phyloP scores from a whole-genome alignment of 768 basidiomycete species.

The Lactarius indigo region DNA sequence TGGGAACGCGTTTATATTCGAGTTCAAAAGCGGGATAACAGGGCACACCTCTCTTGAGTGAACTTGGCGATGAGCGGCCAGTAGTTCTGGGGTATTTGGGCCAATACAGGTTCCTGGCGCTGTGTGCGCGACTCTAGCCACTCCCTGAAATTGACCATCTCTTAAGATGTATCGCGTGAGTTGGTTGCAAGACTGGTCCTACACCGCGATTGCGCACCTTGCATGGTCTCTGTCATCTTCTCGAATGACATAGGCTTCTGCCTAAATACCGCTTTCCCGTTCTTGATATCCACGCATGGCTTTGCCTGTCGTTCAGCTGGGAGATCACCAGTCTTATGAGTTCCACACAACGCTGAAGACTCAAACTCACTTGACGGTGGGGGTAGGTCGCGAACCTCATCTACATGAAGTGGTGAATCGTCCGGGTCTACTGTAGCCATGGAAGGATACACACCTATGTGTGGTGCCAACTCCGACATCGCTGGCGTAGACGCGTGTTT shows the following conservation, averaged over 20 bases:
- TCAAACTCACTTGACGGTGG: slow-evolving; percentile 10
- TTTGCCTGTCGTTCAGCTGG: slow-evolving; percentile 40
- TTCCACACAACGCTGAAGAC: background rate
- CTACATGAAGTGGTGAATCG: background rate
- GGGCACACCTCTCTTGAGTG: slow-evolving; percentile 74
- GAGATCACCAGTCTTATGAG: slow-evolving; percentile 27
- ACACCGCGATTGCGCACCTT: slow-evolving; percentile 47
- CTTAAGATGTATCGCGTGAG: slow-evolving; percentile 34
- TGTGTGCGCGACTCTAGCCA: slow-evolving; percentile 58
- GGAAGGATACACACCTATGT: slow-evolving; percentile 4
- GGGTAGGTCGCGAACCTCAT: slow-evolving; percentile 3
- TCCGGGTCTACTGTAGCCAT: background rate
- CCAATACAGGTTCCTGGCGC: slow-evolving; percentile 48
- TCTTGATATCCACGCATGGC: slow-evolving; percentile 58
- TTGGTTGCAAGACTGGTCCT: background rate
- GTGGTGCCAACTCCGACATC: slow-evolving; percentile 7
- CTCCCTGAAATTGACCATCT: slow-evolving; percentile 73
- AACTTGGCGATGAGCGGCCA: slow-evolving; percentile 76
- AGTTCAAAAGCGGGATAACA: background rate
- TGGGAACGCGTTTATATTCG: slow-evolving; percentile 33
- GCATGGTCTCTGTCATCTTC: slow-evolving; percentile 77
- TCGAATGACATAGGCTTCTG: slow-evolving; percentile 74
- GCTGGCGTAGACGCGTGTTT: slow-evolving; percentile 3
- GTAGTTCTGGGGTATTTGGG: slow-evolving; percentile 62
- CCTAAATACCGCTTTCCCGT: slow-evolving; percentile 70